A percentile compares a stretch with the other conserved stretches of the same genome.
These are phyloP conservation scores for Chrysanthemum lavandulifolium DNA, from an alignment of 129 eudicot species.

Conservation along the genomic window DNA sequence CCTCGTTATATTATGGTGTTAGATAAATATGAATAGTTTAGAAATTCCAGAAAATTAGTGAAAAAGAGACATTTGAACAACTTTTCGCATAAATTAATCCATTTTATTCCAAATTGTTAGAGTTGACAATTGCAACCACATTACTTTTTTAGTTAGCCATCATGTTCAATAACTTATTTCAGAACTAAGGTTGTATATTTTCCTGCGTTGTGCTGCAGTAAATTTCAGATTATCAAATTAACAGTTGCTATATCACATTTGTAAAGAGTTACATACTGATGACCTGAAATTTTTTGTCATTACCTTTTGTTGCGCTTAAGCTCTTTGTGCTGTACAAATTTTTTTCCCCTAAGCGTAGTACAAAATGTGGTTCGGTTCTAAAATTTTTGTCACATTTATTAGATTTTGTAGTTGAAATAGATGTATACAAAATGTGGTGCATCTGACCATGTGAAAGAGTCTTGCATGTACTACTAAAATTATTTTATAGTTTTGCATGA, in stretches of 20 bases:
- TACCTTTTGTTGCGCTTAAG: no score
- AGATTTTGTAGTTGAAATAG: background rate
- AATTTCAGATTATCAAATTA: no score
- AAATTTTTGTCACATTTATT: no score
- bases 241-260: background rate
- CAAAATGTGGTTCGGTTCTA: no score
- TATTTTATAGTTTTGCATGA: no score
- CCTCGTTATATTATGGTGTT: background rate
- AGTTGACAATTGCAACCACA: background rate
- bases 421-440: background rate
- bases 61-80: constrained; percentile 14
- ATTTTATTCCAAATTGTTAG: background rate
- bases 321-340: no score
- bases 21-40: background rate
- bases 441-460: no score
- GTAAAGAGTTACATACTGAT: no score
- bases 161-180: background rate
- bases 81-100: background rate
- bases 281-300: background rate
- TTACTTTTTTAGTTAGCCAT: background rate
- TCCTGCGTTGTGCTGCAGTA: no score
- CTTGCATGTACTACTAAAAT: no score
- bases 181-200: background rate
- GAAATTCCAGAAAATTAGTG: background rate
- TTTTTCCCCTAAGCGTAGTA: no score